These are phyloP conservation scores for Quercus parvula DNA, from an alignment of 306 rosid genomes.

Conservation along the genomic window DNA sequence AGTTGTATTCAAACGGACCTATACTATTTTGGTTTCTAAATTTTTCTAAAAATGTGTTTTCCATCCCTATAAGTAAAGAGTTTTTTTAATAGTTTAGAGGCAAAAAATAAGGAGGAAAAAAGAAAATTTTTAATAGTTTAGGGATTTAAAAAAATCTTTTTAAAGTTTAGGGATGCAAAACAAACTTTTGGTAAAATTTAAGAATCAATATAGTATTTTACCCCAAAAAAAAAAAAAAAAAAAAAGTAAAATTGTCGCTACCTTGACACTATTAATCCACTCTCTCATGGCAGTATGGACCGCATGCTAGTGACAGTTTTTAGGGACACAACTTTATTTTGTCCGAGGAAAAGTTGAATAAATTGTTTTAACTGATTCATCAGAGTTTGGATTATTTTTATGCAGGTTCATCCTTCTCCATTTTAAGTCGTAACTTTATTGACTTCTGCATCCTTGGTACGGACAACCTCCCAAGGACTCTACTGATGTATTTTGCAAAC, in stretches of 20 bases:
- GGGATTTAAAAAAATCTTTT: no score
- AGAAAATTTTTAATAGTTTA: no score
- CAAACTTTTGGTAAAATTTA: no score
- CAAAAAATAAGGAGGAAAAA: no score
- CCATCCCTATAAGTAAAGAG: no score
- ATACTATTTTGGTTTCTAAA: no score
- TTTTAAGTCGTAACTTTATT: slow-evolving; percentile 69
- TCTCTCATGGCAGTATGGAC: background rate
- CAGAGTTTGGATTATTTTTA: slow-evolving; percentile 1
- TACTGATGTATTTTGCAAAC: slow-evolving; percentile 90
- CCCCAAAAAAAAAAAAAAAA: background rate
- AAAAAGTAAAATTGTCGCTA: background rate
- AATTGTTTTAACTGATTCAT: slow-evolving; percentile 8
- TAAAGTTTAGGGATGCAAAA: no score
- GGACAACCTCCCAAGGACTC: slow-evolving; percentile 85
- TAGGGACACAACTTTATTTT: background rate
- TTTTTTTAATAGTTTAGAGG: no score
- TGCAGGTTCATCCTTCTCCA: slow-evolving; percentile 76
- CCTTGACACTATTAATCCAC: background rate
- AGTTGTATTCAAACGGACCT: no score
- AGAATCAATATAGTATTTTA: no score
- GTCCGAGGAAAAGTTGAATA: background rate
- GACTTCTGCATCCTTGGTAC: slow-evolving; percentile 80
- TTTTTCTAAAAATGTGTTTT: no score
- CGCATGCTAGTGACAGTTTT: background rate